These are phyloP conservation scores for Hemileia vastatrix DNA, from an alignment of 1,284 basidiomycete genomes.

Conservation along the genomic window DNA sequence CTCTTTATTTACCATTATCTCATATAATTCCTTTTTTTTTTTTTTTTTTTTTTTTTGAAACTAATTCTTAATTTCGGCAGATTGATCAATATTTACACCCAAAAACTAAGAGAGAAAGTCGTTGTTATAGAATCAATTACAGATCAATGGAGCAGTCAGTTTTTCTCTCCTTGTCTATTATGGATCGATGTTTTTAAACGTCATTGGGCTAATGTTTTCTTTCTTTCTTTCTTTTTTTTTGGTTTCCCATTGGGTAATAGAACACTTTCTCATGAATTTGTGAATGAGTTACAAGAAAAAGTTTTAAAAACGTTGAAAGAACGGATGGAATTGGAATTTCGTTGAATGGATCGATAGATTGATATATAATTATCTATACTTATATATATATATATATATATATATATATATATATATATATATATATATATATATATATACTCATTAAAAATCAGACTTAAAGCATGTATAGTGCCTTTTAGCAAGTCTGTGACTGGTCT, in stretches of 20 bases:
- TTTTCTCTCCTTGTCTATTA: not conserved
- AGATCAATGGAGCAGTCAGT: conserved; percentile 85
- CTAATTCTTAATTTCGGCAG: too few species aligned
- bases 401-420: too few species aligned
- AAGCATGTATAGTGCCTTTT: too few species aligned
- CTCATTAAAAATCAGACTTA: too few species aligned
- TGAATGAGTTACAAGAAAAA: conserved; percentile 61
- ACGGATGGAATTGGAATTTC: conserved; percentile 49
- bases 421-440: too few species aligned
- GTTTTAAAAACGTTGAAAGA: conserved; percentile 46
- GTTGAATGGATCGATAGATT: too few species aligned
- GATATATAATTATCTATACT: too few species aligned
- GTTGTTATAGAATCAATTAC: conserved; percentile 88
- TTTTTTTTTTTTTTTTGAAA: not conserved
- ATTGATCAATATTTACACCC: conserved; percentile 89
- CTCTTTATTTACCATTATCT: not conserved
- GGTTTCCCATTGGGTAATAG: conserved; percentile 45
- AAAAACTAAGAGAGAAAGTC: conserved; percentile 66
- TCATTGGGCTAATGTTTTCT: not conserved
- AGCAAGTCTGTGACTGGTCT: too few species aligned
- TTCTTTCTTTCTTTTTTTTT: not conserved
- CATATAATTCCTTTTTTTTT: not conserved
- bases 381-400: too few species aligned
- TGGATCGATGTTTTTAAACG: not conserved
- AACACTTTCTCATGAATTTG: conserved; percentile 80